Base-by-base conservation (phyloP, 306 rosid species). In the Fragaria ananassa region DNA sequence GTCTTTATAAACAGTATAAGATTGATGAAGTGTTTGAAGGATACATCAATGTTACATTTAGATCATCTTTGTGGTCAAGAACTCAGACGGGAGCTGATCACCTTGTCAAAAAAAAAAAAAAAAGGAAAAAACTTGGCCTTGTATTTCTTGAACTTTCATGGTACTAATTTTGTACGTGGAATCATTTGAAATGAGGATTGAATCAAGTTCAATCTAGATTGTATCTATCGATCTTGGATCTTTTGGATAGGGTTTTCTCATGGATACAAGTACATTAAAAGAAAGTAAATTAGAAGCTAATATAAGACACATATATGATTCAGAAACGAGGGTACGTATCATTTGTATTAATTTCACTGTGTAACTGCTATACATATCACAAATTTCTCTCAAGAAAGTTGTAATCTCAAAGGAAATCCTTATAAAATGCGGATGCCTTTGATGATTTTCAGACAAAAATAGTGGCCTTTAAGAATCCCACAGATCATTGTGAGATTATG, bases 401-500 rank as follows among this genome's bases (percentile, higher is more conserved):
- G 14, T 17, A 60, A 74, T 82, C 83, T 83, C 86, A 18, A 71
- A 66, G 82, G 68, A 68, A 39, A 68, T 76, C 88, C 87, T 75
- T 37, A 18, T 60, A 82, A 88, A 83, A 85, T 12, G 79, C 78
- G 88, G 88, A 85, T 71, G 79, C 77, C 71, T 78, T 47, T 41
- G 41, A 77, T 82, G 68, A 47, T 82, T 70, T 46, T 34, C 27
- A 63, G 19, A 31, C 65, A 70, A 76, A 76, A 19, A 2, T 63
- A 34, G 8, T 21, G 74, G 49, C 9, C 51, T 25, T n/a, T 10
- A 4, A 29, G 31, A 51, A 18, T 12, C 12, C 21, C 39, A 46
- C 64, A 13, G 83, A 39, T 60, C 12, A 89, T 60, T 83, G 89
- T 61, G 91, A 84, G 68, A 85, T 67, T 73, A 83, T 82, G 84